A percentile compares a stretch with the other conserved stretches of the same genome.
These are phyloP conservation scores for Termitomyces sp. DNA, from an alignment of 768 basidiomycete species.

Conservation along the genomic window DNA sequence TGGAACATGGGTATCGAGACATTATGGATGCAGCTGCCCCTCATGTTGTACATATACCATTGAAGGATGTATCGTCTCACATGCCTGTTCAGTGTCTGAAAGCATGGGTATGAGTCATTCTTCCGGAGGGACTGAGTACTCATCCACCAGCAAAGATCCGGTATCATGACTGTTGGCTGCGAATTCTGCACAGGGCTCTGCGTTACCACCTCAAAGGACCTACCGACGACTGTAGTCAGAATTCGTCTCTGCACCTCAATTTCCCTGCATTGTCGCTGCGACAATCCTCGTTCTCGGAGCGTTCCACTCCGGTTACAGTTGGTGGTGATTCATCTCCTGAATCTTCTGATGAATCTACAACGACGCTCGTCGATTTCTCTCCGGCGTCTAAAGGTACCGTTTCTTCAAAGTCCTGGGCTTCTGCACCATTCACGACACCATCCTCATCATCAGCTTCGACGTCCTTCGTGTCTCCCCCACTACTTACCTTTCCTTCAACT, in stretches of 20 bases:
- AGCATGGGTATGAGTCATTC: constrained; percentile 3
- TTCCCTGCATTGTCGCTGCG: neutral
- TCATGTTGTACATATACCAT: constrained; percentile 2
- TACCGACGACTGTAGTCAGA: neutral
- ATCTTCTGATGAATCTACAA: neutral
- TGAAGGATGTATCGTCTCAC: neutral
- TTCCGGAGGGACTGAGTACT: neutral
- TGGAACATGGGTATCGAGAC: constrained; percentile 8
- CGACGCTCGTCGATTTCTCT: too few species aligned
- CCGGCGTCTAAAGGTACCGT: too few species aligned
- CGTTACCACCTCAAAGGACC: neutral
- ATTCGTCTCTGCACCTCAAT: neutral
- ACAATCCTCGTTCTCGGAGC: neutral
- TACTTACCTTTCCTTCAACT: neutral
- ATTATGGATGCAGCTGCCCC: constrained; percentile 8
- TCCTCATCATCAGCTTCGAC: neutral
- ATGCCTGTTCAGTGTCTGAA: constrained; percentile 2
- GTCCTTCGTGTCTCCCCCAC: neutral
- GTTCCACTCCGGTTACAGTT: neutral
- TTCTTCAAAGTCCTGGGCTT: neutral
- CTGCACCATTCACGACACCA: neutral
- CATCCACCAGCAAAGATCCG: neutral
- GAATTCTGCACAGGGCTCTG: neutral
- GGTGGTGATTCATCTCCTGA: neutral
- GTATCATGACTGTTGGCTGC: constrained; percentile 5